These are phyloP conservation scores for Coleophoma crateriformis DNA, from an alignment of 2,329 filamentous ascomycete genomes.

Conservation along the genomic window DNA sequence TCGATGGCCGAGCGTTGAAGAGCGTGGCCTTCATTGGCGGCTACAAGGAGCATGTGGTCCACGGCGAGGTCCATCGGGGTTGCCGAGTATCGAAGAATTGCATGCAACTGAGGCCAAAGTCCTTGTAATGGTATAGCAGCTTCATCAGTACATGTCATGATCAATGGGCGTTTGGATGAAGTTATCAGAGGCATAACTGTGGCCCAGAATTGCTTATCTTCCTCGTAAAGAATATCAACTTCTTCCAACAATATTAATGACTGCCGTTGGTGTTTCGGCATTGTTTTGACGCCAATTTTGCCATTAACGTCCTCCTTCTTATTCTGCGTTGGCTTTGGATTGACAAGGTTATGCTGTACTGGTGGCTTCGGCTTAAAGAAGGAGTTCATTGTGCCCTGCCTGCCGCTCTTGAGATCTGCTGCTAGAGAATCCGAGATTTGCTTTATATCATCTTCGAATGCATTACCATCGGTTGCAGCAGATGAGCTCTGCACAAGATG, in stretches of 20 bases:
- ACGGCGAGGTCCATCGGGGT: conserved; percentile 64
- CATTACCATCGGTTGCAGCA: conserved; percentile 25
- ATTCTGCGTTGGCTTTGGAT: conserved; percentile 15
- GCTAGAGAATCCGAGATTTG: conserved; percentile 37
- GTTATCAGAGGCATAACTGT: conserved; percentile 72
- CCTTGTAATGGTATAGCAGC: conserved; percentile 68
- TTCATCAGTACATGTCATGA: conserved; percentile 95
- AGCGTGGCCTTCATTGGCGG: conserved; percentile 84
- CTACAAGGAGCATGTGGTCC: conserved; percentile 76
- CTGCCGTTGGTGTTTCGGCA: conserved; percentile 64
- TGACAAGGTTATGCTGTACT: conserved; percentile 17
- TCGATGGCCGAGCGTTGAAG: conserved; percentile 62
- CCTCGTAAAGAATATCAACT: conserved; percentile 87
- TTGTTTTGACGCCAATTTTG: conserved; percentile 5
- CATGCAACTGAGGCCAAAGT: conserved; percentile 63
- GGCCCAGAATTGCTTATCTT: conserved; percentile 92
- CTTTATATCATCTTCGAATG: conserved; percentile 27
- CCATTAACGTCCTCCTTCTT: conserved; percentile 8
- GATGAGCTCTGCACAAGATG: conserved; percentile 68
- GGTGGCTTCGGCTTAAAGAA: conserved; percentile 64
- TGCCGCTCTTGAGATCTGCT: conserved; percentile 57
- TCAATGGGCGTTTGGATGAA: conserved; percentile 84
- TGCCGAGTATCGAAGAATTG: conserved; percentile 70
- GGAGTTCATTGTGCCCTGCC: conserved; percentile 72
- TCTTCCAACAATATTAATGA: conserved; percentile 93